phyloP scores from a whole-genome alignment of 352 stramenopile species.

The Phytophthora pistaciae region DNA sequence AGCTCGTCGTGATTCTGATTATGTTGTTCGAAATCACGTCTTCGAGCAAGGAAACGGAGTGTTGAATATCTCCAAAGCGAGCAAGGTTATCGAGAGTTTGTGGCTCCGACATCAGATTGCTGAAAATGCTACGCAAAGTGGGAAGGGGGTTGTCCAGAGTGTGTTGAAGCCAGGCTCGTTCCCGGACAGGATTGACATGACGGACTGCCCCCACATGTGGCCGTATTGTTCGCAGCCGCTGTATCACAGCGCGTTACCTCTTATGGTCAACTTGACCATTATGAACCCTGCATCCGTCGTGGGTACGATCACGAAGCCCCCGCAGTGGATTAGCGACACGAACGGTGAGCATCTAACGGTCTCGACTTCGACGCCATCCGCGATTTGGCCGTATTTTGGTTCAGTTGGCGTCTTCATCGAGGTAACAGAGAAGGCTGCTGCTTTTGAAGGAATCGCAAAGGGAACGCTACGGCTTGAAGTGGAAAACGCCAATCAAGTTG shows the following conservation, averaged over 20 bases:
- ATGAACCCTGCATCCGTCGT: conserved; percentile 68
- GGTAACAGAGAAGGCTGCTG: conserved; percentile 54
- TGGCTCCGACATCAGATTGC: conserved; percentile 44
- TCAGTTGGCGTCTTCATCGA: conserved; percentile 79
- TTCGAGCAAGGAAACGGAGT: conserved; percentile 88
- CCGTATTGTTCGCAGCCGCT: conserved; percentile 85
- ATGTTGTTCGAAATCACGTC: conserved; percentile 76
- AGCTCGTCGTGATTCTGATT: conserved; percentile 41
- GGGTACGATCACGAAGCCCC: conserved; percentile 51
- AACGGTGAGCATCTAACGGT: conserved; percentile 64
- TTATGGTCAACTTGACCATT: conserved; percentile 90
- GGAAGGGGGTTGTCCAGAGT: conserved; percentile 9
- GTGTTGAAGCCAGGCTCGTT: conserved; percentile 58
- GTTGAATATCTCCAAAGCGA: conserved; percentile 75
- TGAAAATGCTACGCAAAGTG: conserved; percentile 20
- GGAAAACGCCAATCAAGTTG: conserved; percentile 45
- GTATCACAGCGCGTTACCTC: conserved; percentile 72
- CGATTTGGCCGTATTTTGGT: conserved; percentile 75
- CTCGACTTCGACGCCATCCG: conserved; percentile 55
- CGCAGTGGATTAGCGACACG: conserved; percentile 56
- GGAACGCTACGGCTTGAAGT: conserved; percentile 58
- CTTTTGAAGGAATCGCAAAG: conserved; percentile 48
- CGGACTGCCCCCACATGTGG: conserved; percentile 90
- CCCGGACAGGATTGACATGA: conserved; percentile 72
- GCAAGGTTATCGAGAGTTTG: conserved; percentile 48